Evolutionary conservation across 2,329 filamentous ascomycete species (phyloP).

Genomic region (Lojkania enalia): DNA sequence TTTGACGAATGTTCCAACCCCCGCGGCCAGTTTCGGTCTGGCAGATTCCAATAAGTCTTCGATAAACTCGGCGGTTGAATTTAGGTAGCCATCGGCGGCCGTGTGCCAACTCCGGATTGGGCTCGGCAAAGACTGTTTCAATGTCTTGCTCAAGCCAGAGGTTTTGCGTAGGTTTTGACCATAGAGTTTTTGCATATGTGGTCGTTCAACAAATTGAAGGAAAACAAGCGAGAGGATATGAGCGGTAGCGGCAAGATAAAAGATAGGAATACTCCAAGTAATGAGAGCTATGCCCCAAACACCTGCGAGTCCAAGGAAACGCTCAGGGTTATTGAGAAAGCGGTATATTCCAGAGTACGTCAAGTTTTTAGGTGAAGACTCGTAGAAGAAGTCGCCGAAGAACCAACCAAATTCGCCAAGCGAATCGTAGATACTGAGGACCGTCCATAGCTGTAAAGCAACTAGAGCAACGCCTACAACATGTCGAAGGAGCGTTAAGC

Average conservation of each 20-base stretch:
- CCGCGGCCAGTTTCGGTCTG: conserved; percentile 80
- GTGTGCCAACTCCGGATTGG: conserved; percentile 83
- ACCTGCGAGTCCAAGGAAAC: conserved; percentile 90
- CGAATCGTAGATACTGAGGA: conserved; percentile 89
- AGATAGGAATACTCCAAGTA: conserved; percentile 84
- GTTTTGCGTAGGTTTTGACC: conserved; percentile 80
- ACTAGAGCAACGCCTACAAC: conserved; percentile 81
- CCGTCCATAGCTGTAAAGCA: conserved; percentile 88
- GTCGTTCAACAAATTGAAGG: conserved; percentile 90
- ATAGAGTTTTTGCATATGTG: conserved; percentile 98
- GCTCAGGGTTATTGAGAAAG: conserved; percentile 96
- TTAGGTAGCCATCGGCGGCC: conserved; percentile 83
- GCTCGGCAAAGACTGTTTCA: conserved; percentile 82
- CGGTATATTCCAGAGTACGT: conserved; percentile 98
- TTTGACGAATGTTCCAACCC: conserved; percentile 82
- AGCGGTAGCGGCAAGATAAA: conserved; percentile 81
- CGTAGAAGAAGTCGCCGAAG: conserved; percentile 98
- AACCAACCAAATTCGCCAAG: conserved; percentile 99
- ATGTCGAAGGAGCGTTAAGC: conserved; percentile 83
- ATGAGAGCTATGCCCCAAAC: conserved; percentile 94
- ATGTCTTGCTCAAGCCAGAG: conserved; percentile 87
- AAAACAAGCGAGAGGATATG: conserved; percentile 85
- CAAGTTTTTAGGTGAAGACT: conserved; percentile 75
- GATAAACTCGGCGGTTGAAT: conserved; percentile 83
- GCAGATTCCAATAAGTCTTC: conserved; percentile 88